A percentile compares a stretch with the other conserved stretches of the same genome.
Conservation (phyloP, 2,329 filamentous ascomycete genomes). For the Epichloe bromicola region DNA sequence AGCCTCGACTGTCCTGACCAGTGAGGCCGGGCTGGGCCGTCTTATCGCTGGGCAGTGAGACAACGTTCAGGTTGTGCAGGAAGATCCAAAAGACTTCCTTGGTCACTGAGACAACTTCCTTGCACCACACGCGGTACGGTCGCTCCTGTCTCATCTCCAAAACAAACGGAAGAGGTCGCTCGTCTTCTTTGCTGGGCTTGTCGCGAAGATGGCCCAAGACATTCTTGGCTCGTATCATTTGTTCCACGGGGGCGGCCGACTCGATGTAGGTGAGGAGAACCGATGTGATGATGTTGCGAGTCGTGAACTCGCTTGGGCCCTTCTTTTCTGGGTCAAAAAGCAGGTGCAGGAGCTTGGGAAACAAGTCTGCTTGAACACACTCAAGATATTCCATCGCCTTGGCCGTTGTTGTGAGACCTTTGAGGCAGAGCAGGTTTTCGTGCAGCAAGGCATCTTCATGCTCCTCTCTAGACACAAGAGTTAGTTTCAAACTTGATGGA, state of each 20-base stretch:
- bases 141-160: conserved; percentile 76
- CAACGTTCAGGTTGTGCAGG: conserved; percentile 81
- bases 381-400: conserved; percentile 71
- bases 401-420: conserved; percentile 86
- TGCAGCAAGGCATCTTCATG: conserved; percentile 90
- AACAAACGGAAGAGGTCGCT: conserved; percentile 72
- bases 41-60: conserved; percentile 47
- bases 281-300: conserved; percentile 78
- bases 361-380: conserved; percentile 66
- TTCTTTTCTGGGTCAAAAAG: conserved; percentile 97
- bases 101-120: conserved; percentile 81
- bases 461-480: conserved; percentile 53
- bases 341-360: conserved; percentile 76
- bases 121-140: conserved; percentile 88
- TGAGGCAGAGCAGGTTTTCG: conserved; percentile 83
- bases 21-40: conserved; percentile 9
- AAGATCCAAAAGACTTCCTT: conserved; percentile 99
- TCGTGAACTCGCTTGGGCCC: conserved; percentile 91
- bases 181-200: conserved; percentile 60
- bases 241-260: conserved; percentile 45
- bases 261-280: conserved; percentile 82
- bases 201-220: conserved; percentile 72
- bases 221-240: conserved; percentile 55
- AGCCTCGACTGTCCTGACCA: neutral
- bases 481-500: conserved; percentile 4